Conservation (phyloP, 129 eudicot genomes). For the Flaveria brownii region DNA sequence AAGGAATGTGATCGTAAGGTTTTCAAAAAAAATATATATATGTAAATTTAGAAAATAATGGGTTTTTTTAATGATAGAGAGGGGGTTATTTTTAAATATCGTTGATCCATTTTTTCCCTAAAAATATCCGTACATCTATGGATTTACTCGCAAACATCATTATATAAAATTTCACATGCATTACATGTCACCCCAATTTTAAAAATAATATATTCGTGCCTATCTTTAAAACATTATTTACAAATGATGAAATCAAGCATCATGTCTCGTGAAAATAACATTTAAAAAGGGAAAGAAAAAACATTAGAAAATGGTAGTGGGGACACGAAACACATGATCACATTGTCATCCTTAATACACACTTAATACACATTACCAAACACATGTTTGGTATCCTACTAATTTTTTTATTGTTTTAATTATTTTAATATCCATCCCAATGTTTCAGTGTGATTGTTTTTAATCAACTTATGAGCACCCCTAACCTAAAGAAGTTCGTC, state of each 20-base stretch:
- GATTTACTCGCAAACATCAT: neutral
- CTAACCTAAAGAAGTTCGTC: too few relatives aligned
- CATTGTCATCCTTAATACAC: neutral
- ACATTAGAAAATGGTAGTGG: neutral
- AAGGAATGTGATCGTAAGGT: too few relatives aligned
- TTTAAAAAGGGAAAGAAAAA: neutral
- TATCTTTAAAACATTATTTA: neutral
- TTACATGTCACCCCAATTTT: neutral
- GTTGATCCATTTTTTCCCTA: neutral
- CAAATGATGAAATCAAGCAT: neutral
- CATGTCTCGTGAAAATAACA: neutral
- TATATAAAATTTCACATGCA: too few relatives aligned
- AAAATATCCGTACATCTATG: too few relatives aligned
- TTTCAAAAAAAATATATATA: too few relatives aligned
- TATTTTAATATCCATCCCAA: slow-evolving; percentile 1
- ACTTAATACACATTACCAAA: neutral
- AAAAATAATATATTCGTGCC: too few relatives aligned
- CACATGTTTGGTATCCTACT: slow-evolving; percentile 20
- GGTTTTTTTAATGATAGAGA: too few relatives aligned
- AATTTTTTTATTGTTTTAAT: neutral
- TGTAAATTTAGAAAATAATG: too few relatives aligned
- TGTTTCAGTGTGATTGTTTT: neutral
- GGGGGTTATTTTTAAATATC: too few relatives aligned
- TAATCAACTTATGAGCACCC: too few relatives aligned
- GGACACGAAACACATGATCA: neutral